Evolutionary conservation across 1,284 basidiomycete genomes (phyloP), one percentile per base, ranked within the genome.

Genomic region (Cutaneotrichosporon sp.): DNA sequence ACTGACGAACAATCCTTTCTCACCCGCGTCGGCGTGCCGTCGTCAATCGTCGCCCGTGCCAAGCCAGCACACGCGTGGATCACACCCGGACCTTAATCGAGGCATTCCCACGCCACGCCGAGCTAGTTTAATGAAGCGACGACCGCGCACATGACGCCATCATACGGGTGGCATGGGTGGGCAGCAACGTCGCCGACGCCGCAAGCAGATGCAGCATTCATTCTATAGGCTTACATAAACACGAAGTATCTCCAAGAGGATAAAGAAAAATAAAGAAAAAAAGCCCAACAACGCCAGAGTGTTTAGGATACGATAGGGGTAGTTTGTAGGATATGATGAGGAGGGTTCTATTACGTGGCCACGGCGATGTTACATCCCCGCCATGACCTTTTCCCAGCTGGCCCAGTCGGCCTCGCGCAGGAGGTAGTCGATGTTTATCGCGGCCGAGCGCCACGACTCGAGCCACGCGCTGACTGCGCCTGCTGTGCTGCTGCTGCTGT

Each of bases 361-460:
- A 18, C 7, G 20, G 17, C 18, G 12, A 36, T 22, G 22, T 54
- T 51, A 67, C 68, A 70, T 70, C 20, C 56, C 58, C 10, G 57
- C 54, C n/a, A 67, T 54, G 23, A 70, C 57, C 56, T 59, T 64
- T 42, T 68, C 66, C 68, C 68, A 70, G 23, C 54, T 55, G 13
- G 46, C 51, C 67, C 67, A 68, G 49, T 72, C 63, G 13, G 70
- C 65, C 39, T 72, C 68, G 33, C 61, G 58, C 36, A 72, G 38
- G 49, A 72, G 49, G 18, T 61, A 58, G 36, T 72, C 70, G 35
- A 70, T 53, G 44, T 63, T 63, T 34, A 66, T 54, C 14, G 62
- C 64, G 41, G 55, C 53, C 13, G 46, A 23, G 18, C 58, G 55
- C 55, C 68, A 60, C 17, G 51, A 56, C 39, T 66, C 64, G 30